These are phyloP conservation scores for Gossypium mustelinum DNA, from an alignment of 345 rosid genomes.

Conservation along the genomic window DNA sequence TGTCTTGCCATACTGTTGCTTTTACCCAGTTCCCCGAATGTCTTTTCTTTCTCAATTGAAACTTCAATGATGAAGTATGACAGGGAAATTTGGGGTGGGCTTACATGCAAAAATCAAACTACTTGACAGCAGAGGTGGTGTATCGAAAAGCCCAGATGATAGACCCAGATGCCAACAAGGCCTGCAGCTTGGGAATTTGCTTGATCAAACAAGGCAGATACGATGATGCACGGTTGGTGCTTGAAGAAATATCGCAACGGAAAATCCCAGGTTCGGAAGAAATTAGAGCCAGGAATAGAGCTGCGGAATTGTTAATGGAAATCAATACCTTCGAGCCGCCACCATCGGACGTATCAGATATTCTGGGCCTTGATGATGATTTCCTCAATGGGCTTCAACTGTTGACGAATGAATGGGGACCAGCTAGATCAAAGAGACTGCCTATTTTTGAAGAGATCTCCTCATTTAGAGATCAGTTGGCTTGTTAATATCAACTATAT, in stretches of 20 bases:
- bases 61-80: neutral
- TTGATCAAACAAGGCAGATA: slow-evolving; percentile 63
- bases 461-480: slow-evolving; percentile 57
- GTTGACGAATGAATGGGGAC: slow-evolving; percentile 43
- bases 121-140: slow-evolving; percentile 74
- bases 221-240: slow-evolving; percentile 45
- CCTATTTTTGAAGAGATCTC: slow-evolving; percentile 90
- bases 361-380: slow-evolving; percentile 45
- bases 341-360: slow-evolving; percentile 19
- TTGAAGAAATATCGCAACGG: slow-evolving; percentile 36
- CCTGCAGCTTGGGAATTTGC: slow-evolving; percentile 67
- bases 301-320: slow-evolving; percentile 43
- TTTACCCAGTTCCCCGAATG: neutral
- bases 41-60: neutral
- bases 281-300: slow-evolving; percentile 47
- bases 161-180: slow-evolving; percentile 89
- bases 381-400: slow-evolving; percentile 56
- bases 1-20: neutral
- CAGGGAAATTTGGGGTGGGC: slow-evolving; percentile 99
- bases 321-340: slow-evolving; percentile 32
- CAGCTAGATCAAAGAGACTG: slow-evolving; percentile 67
- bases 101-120: slow-evolving; percentile 79
- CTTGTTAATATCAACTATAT: slow-evolving; percentile 28
- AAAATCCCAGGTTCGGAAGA: slow-evolving; percentile 57
- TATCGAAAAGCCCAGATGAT: slow-evolving; percentile 84